Percentiles rank a stretch among this genome's conserved stretches.
phyloP scores from a whole-genome alignment of 1,284 basidiomycete genomes.

The Vanrija sp. region DNA sequence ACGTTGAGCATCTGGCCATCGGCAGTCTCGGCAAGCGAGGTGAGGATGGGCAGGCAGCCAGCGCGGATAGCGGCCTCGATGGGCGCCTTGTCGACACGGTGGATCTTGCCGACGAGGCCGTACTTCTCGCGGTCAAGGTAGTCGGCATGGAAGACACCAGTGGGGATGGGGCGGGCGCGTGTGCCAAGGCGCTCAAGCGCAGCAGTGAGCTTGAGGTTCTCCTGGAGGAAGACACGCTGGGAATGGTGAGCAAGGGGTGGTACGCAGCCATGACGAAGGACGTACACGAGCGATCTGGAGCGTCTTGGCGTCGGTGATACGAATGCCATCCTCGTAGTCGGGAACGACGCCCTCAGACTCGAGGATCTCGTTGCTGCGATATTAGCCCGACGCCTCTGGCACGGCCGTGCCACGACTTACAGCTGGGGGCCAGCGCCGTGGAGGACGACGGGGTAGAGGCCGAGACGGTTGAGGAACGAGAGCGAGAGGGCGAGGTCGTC shows the following conservation, averaged over 20 bases:
- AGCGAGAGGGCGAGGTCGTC: slow-evolving; percentile 88
- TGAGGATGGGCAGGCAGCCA: slow-evolving; percentile 88
- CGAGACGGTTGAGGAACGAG: slow-evolving; percentile 88
- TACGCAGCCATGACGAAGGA: neutral
- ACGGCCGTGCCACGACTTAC: slow-evolving; percentile 20
- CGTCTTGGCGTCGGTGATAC: slow-evolving; percentile 70
- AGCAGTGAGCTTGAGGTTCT: slow-evolving; percentile 86
- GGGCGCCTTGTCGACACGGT: slow-evolving; percentile 85
- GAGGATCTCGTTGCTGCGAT: slow-evolving; percentile 68
- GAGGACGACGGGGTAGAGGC: slow-evolving; percentile 87
- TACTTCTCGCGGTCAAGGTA: slow-evolving; percentile 92
- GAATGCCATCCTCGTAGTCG: slow-evolving; percentile 92
- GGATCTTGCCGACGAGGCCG: slow-evolving; percentile 90
- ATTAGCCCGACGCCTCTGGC: neutral
- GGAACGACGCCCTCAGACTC: slow-evolving; percentile 84
- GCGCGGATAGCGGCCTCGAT: slow-evolving; percentile 91
- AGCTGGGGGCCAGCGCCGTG: slow-evolving; percentile 94
- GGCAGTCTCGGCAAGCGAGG: slow-evolving; percentile 81
- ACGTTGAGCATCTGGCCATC: slow-evolving; percentile 95
- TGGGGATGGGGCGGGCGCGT: slow-evolving; percentile 89
- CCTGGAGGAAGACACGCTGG: slow-evolving; percentile 81
- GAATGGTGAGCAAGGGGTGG: neutral
- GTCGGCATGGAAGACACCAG: slow-evolving; percentile 90
- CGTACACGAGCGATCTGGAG: neutral
- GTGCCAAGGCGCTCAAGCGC: slow-evolving; percentile 89